Base-by-base conservation (phyloP, 192 early-diverging fungal species). In the Backusella tarrabulga region DNA sequence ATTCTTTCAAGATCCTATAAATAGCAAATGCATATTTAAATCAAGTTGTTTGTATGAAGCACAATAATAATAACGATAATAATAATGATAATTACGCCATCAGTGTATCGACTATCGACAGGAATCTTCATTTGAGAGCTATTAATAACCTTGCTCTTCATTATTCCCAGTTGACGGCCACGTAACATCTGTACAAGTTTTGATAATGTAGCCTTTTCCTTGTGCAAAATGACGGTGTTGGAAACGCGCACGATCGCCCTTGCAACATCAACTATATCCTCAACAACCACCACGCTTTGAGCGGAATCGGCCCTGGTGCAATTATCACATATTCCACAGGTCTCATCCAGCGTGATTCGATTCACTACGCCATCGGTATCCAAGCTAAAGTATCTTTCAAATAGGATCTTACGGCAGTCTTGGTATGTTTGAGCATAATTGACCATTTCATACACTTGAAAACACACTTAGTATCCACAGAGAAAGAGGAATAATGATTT, bases 351-450 rank as follows among this genome's bases (percentile, higher is more conserved):
- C 29, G 66, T 77, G 6, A 71, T 75, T 34, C 76, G 74, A 75
- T 83, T 83, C 12, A 83, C 36, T 26, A 76, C 17, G 23, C 50
- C 54, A 40, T 78, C 67, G 4, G 77, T 56, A 12, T 84, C 81
- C 15, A 81, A 79, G 14, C 81, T 82, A 68, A 93, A 86, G 44
- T 92, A 89, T 9, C 46, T 52, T 73, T 91, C 90, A 54, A 93
- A 86, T 5, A 88, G 72, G 8, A 85, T 79, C 41, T 92, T 90
- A 41, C 92, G 89, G 56, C 92, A 93, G 15, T 83, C 81, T 26
- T 77, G 74, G n/a, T 86, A 77, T 73, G 89, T 85, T 77, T 93
- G 91, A 11, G 88, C 90, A 75, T 92, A 93, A 42, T 81, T 77
- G 12, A 90, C 78, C 87, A 92, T 92, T 15, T 81, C 82, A 38